phyloP scores from a whole-genome alignment of 768 basidiomycete genomes.

The Naganishia antarctica region DNA sequence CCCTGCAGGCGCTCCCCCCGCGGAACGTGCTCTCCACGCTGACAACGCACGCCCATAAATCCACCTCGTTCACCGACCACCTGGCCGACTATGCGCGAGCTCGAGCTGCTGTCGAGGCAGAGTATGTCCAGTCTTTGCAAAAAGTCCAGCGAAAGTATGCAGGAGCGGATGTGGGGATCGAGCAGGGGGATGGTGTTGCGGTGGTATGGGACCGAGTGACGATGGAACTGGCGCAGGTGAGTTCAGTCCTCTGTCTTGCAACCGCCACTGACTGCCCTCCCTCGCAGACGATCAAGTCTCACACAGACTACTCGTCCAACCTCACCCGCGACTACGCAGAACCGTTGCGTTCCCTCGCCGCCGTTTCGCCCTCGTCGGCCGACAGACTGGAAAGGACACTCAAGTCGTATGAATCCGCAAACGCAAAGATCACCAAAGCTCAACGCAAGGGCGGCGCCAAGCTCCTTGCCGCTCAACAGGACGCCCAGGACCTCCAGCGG shows the following conservation, averaged over 20 bases:
- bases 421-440: constrained; percentile 46
- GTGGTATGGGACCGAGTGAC: constrained; percentile 41
- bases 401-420: constrained; percentile 46
- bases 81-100: constrained; percentile 47
- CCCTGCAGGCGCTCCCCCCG: constrained; percentile 31
- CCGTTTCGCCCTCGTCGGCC: constrained; percentile 36
- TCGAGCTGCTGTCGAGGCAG: constrained; percentile 42
- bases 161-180: constrained; percentile 32
- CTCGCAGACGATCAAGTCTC: constrained; percentile 37
- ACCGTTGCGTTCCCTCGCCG: constrained; percentile 42
- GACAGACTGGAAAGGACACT: constrained; percentile 43
- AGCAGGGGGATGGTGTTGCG: constrained; percentile 31
- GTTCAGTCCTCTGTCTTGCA: not conserved
- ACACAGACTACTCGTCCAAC: constrained; percentile 37
- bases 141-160: constrained; percentile 45
- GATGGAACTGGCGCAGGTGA: constrained; percentile 44
- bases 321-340: constrained; percentile 45
- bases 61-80: constrained; percentile 40
- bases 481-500: constrained; percentile 32
- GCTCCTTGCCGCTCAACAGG: constrained; percentile 34
- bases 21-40: constrained; percentile 38
- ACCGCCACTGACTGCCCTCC: not conserved
- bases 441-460: constrained; percentile 41
- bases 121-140: constrained; percentile 44
- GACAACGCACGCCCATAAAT: constrained; percentile 34